Conservation (phyloP, 2,329 filamentous ascomycete genomes). For the Ceratocystis cubensis region DNA sequence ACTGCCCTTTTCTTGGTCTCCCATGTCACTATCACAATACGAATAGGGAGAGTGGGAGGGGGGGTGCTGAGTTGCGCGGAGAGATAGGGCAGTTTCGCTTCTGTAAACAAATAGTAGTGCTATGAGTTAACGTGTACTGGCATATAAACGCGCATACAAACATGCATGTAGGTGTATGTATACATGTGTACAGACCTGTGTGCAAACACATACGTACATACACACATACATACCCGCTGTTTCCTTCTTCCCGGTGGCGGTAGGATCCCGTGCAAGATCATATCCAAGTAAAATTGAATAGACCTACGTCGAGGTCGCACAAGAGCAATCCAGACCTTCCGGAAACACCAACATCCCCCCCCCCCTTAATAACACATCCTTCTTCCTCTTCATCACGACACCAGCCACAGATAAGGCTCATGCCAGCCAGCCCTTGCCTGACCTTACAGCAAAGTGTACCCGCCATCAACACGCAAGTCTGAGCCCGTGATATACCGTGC, state of each 20-base stretch:
- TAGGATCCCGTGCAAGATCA: constrained; percentile 3
- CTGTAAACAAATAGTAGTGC: neutral
- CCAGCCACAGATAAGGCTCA: neutral
- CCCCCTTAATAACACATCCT: neutral
- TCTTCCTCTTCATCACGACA: neutral
- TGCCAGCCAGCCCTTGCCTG: neutral
- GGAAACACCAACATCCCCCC: neutral
- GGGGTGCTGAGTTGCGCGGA: too few relatives aligned
- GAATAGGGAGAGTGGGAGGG: too few relatives aligned
- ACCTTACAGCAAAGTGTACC: constrained; percentile 52
- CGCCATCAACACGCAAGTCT: constrained; percentile 71
- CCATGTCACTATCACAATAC: too few relatives aligned
- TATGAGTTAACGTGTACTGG: neutral
- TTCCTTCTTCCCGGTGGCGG: neutral
- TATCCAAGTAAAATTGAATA: neutral
- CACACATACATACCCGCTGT: neutral
- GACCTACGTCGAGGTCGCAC: neutral
- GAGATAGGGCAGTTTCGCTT: too few relatives aligned
- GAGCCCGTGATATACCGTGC: constrained; percentile 59
- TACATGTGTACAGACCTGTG: neutral
- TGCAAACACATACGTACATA: neutral
- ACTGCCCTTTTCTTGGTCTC: too few relatives aligned
- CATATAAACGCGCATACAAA: neutral
- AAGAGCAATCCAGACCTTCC: neutral
- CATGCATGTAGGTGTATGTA: neutral